phyloP scores from a whole-genome alignment of 2,329 filamentous ascomycete genomes.

The Monosporascus sp. region DNA sequence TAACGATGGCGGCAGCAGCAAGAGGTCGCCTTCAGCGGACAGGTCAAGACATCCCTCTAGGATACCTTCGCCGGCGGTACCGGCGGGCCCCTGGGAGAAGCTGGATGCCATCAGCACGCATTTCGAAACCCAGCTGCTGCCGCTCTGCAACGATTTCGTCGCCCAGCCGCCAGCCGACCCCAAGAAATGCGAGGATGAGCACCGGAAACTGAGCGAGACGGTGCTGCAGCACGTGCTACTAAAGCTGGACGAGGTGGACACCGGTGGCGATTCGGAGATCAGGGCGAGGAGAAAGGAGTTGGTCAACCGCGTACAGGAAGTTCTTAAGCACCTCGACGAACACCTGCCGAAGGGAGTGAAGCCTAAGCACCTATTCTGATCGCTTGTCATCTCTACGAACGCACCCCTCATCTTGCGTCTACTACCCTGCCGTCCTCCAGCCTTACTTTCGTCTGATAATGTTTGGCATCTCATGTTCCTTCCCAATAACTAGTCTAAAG shows the following conservation, averaged over 20 bases:
- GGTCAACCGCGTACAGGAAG: conserved; percentile 64
- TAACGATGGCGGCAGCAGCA: conserved; percentile 26
- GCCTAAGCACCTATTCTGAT: conserved; percentile 2
- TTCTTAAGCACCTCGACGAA: conserved; percentile 61
- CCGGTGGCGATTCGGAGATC: conserved; percentile 61
- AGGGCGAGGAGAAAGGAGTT: conserved; percentile 63
- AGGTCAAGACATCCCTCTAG: conserved; percentile 33
- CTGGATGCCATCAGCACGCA: conserved; percentile 60
- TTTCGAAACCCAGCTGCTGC: conserved; percentile 60
- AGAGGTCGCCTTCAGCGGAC: conserved; percentile 21
- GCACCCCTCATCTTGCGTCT: neutral
- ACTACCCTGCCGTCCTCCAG: neutral
- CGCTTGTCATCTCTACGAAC: neutral
- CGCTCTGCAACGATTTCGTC: conserved; percentile 58
- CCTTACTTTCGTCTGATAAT: too few species aligned
- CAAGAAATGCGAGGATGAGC: conserved; percentile 67
- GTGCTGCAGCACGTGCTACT: conserved; percentile 70
- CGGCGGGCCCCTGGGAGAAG: conserved; percentile 49
- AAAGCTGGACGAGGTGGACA: conserved; percentile 72
- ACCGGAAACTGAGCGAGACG: conserved; percentile 69
- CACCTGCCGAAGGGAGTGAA: conserved; percentile 13
- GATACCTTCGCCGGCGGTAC: conserved; percentile 29
- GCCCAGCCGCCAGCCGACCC: conserved; percentile 56
- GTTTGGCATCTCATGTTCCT: too few species aligned
- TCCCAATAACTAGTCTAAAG: too few species aligned